Evolutionary conservation across 352 stramenopile species (phyloP).

Genomic region (Phytophthora europaea): DNA sequence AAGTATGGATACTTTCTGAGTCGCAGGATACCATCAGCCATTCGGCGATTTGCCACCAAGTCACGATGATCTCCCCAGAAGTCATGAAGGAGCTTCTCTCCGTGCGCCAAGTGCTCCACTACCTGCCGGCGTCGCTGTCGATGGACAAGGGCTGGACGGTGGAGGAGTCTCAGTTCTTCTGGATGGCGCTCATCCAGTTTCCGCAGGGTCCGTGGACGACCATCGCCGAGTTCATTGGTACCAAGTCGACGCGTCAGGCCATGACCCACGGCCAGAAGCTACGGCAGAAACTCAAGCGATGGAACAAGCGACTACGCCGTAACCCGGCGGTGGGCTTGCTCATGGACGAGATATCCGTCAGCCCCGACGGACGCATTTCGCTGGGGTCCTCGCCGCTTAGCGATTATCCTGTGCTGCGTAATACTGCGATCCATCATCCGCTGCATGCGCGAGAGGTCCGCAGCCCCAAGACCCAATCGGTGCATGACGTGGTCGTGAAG

Average conservation of each 20-base stretch:
- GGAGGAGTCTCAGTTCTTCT: conserved; percentile 44
- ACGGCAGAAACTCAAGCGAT: conserved; percentile 51
- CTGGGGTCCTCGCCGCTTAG: conserved; percentile 1
- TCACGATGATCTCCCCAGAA: conserved; percentile 24
- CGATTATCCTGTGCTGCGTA: neutral
- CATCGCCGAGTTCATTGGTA: conserved; percentile 49
- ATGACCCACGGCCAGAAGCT: conserved; percentile 58
- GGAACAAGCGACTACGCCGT: conserved; percentile 38
- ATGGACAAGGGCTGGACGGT: conserved; percentile 36
- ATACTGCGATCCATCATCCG: neutral
- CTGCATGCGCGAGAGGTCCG: neutral
- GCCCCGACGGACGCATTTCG: conserved; percentile 1
- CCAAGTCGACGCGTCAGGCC: conserved; percentile 51
- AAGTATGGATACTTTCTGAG: conserved; percentile 3
- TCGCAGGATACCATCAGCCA: conserved; percentile 4
- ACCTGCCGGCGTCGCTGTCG: conserved; percentile 20
- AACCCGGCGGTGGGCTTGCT: conserved; percentile 16
- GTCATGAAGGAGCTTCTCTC: conserved; percentile 29
- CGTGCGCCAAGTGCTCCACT: conserved; percentile 24
- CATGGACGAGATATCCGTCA: conserved; percentile 18
- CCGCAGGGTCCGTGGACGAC: conserved; percentile 51
- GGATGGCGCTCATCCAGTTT: conserved; percentile 42
- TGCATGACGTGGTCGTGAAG: neutral
- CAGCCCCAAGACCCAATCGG: neutral
- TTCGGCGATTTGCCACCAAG: conserved; percentile 12